Percentiles rank a stretch among this genome's conserved stretches.
phyloP scores from a whole-genome alignment of 192 early-diverging fungal genomes.

The Backusella mclennaniae region DNA sequence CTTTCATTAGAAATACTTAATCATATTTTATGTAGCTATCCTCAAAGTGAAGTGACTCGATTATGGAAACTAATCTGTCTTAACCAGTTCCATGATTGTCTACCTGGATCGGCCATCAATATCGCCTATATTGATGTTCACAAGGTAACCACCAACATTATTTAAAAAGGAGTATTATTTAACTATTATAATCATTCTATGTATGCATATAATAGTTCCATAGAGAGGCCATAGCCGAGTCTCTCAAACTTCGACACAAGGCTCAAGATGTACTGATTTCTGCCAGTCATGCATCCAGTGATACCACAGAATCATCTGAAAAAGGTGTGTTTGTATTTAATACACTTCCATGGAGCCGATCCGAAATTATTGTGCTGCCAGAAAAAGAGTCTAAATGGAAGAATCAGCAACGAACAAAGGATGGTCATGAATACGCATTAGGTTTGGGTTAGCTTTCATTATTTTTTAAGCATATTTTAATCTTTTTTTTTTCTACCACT shows the following conservation, averaged over 20 bases:
- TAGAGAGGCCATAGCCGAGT: constrained; percentile 30
- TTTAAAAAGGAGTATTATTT: too few species aligned
- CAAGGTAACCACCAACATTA: constrained; percentile 33
- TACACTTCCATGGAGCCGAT: constrained; percentile 65
- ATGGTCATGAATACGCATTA: constrained; percentile 40
- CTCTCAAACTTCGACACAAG: constrained; percentile 25
- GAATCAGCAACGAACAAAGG: constrained; percentile 25
- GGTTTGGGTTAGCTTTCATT: constrained; percentile 34
- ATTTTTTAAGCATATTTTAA: not conserved
- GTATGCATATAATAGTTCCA: constrained; percentile 34
- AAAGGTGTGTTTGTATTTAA: constrained; percentile 59
- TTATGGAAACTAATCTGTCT: constrained; percentile 91
- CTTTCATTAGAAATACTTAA: not conserved
- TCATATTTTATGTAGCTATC: constrained; percentile 52
- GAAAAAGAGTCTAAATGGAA: constrained; percentile 27
- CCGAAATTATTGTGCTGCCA: constrained; percentile 66
- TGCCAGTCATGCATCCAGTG: not conserved
- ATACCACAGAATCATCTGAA: not conserved
- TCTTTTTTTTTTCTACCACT: not conserved
- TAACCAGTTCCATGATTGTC: constrained; percentile 98
- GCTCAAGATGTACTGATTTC: constrained; percentile 24
- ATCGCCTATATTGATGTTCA: constrained; percentile 86
- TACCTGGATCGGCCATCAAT: constrained; percentile 91
- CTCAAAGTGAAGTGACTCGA: constrained; percentile 68
- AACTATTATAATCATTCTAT: not conserved